phyloP scores from a whole-genome alignment of 225 moss, liverwort and hornwort species.

The Polytrichum commune region DNA sequence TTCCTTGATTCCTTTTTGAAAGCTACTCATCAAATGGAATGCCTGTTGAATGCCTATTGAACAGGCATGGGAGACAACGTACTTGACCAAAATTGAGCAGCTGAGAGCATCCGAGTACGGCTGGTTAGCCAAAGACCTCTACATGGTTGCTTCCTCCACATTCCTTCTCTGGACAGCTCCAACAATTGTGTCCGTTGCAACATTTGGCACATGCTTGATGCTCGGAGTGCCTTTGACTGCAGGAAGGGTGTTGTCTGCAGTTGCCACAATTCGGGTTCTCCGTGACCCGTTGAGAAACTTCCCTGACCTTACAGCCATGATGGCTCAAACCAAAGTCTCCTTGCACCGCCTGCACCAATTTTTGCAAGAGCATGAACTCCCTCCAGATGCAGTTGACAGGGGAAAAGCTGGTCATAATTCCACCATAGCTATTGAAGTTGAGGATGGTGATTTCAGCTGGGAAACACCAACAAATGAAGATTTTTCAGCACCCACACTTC shows the following conservation, averaged over 20 bases:
- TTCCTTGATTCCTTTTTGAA: no score
- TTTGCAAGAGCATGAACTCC: constrained; percentile 42
- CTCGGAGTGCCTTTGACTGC: constrained; percentile 33
- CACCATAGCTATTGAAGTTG: constrained; percentile 18
- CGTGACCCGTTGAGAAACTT: constrained; percentile 28
- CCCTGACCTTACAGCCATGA: constrained; percentile 26
- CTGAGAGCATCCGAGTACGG: constrained; percentile 31
- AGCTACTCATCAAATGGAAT: no score
- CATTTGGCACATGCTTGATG: constrained; percentile 30
- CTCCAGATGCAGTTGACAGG: constrained; percentile 28
- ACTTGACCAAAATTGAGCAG: constrained; percentile 20
- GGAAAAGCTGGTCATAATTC: background rate
- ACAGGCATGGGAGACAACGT: constrained; percentile 42
- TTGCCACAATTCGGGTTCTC: constrained; percentile 36
- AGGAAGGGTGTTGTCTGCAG: constrained; percentile 38
- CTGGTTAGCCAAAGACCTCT: constrained; percentile 17
- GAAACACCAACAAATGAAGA: background rate
- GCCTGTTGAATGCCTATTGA: background rate
- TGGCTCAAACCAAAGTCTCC: constrained; percentile 42
- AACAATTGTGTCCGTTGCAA: constrained; percentile 24
- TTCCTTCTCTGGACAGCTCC: constrained; percentile 41
- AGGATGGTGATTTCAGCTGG: constrained; percentile 39
- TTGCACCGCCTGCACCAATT: constrained; percentile 39
- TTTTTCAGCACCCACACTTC: constrained; percentile 10
- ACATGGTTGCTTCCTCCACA: constrained; percentile 22